Evolutionary conservation across 331 rosid species (phyloP).

Genomic region (Stylosanthes scabra): DNA sequence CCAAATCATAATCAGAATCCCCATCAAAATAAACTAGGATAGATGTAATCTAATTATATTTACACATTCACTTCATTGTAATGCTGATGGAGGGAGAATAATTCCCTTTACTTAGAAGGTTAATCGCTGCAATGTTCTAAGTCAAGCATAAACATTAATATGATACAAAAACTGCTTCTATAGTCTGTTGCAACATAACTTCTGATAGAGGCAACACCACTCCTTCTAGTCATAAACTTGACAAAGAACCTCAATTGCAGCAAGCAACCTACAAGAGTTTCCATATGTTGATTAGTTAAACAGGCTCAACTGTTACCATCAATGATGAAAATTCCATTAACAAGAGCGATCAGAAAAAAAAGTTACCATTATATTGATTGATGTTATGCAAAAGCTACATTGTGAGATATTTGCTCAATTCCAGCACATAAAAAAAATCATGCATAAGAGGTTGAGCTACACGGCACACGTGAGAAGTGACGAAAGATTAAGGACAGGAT

Average conservation of each 20-base stretch:
- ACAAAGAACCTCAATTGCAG: constrained; percentile 47
- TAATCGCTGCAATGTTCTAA: constrained; percentile 41
- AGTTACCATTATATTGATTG: constrained; percentile 7
- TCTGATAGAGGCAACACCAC: constrained; percentile 42
- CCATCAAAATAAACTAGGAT: constrained; percentile 6
- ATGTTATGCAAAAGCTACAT: constrained; percentile 42
- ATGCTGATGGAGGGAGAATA: constrained; percentile 26
- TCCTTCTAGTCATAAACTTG: constrained; percentile 13
- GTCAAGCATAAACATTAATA: constrained; percentile 21
- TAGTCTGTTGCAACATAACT: constrained; percentile 34
- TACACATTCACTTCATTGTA: constrained; percentile 44
- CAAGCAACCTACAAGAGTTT: constrained; percentile 42
- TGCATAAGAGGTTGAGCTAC: constrained; percentile 43
- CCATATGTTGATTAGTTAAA: background rate
- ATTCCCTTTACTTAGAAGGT: constrained; percentile 33
- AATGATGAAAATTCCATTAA: constrained; percentile 27
- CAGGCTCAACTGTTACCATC: constrained; percentile 16
- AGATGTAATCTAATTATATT: constrained; percentile 33
- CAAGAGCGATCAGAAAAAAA: constrained; percentile 29
- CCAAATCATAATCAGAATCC: constrained; percentile 28
- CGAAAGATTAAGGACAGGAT: constrained; percentile 32
- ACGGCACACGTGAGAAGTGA: constrained; percentile 29
- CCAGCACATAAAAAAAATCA: constrained; percentile 49
- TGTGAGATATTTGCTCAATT: constrained; percentile 45
- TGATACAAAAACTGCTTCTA: constrained; percentile 48